phyloP scores from a whole-genome alignment of 2,329 filamentous ascomycete genomes.

The Trichophyton equinum region DNA sequence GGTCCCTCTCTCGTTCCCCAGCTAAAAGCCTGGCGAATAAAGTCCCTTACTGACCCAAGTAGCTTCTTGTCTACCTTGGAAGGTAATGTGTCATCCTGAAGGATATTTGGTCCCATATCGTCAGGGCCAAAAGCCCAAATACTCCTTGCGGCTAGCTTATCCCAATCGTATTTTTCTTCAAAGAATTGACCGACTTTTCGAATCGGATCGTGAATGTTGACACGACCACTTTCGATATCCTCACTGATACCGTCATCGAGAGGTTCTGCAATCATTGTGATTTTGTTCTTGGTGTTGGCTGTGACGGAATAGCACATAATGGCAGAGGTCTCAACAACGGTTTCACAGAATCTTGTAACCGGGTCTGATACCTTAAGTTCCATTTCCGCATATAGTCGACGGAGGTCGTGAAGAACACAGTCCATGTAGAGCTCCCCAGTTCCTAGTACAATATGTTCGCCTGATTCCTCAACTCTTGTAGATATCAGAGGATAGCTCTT shows the following conservation, averaged over 20 bases:
- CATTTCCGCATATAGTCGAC: conserved; percentile 93
- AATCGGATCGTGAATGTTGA: conserved; percentile 85
- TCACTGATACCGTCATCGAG: conserved; percentile 87
- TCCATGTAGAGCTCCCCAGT: conserved; percentile 99
- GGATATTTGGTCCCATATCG: conserved; percentile 84
- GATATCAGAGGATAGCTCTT: conserved; percentile 93
- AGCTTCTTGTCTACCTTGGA: conserved; percentile 90
- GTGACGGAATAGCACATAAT: conserved; percentile 97
- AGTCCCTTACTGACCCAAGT: conserved; percentile 75
- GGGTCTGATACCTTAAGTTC: conserved; percentile 98
- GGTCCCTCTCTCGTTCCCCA: conserved; percentile 95
- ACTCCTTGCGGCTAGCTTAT: conserved; percentile 81
- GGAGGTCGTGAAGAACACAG: conserved; percentile 88
- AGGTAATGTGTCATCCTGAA: conserved; percentile 91
- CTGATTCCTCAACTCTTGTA: conserved; percentile 95
- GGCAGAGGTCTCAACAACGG: conserved; percentile 89
- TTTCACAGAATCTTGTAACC: conserved; percentile 94
- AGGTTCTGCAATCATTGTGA: conserved; percentile 96
- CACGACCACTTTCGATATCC: conserved; percentile 82
- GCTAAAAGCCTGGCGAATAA: conserved; percentile 87
- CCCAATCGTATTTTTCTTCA: conserved; percentile 93
- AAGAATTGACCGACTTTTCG: conserved; percentile 94
- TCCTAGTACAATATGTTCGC: conserved; percentile 87
- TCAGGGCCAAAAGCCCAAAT: conserved; percentile 99
- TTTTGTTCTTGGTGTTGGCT: conserved; percentile 98